Evolutionary conservation across 2,329 filamentous ascomycete species (phyloP), one percentile per base, ranked within the genome.

Genomic region (Cladosporium austrohemisphaericum): DNA sequence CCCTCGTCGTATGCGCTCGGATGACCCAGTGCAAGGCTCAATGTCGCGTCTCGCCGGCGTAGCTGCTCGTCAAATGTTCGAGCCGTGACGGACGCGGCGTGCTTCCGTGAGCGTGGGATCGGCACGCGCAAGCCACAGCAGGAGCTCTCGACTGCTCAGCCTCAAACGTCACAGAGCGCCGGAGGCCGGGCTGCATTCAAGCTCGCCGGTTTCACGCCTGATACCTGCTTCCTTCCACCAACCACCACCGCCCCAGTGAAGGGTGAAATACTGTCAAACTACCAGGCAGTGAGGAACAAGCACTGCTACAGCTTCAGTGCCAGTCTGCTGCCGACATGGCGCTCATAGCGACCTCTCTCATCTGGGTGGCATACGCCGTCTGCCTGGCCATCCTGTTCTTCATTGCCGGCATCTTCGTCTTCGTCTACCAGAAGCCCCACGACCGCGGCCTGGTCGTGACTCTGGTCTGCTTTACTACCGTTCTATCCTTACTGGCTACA

Each of bases 331-430:
- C 32, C 32, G 57, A 50, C 55, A 84, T 84, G 81, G 78, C 79
- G 41, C 74, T 93, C 65, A 81, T 96, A 55, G 90, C 94, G 68
- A 86, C 86, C 49, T 88, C 87, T 64, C 78, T 97, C 58, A 97
- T 97, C 69, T 98, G 93, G 93, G 84, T 93, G 54, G 82, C 91
- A 47, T 98, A 97, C 68, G 88, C 85, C 53, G 80, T 92, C 52
- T 91, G 88, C 49, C 77, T 97, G 41, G 84, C 68, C 53, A 72
- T 95, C 49, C 81, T 92, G 54, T 79, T 95, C 44, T 72, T 85
- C 56, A 84, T 89, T 51, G 85, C 91, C 47, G 80, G 84, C 55
- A 80, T 94, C 61, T 96, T 94, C 57, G 89, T 93, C 54, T 92
- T 92, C 70, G 81, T 88, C 59, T 97, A 95, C 78, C 92, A 97